Evolutionary conservation across 495 filamentous ascomycete genomes (phyloP), one percentile per base, ranked within the genome.

Genomic region (Podospora conica): DNA sequence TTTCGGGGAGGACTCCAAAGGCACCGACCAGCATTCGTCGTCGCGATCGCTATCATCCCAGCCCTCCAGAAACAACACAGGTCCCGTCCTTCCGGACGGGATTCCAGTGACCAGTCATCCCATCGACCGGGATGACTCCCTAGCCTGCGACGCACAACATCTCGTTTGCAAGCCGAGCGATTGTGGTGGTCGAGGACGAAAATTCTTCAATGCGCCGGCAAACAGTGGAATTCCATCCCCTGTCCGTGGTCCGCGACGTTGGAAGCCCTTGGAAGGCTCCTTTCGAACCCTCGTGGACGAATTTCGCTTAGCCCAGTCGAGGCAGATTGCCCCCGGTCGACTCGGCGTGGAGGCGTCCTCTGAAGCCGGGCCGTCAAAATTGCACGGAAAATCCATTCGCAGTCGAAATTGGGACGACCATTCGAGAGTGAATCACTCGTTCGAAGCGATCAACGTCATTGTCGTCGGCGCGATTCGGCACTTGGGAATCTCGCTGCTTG

Each of bases 291-390:
- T 69, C 64, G 60, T 57, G 60, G 18, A 66, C 66, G 67, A 73
- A 75, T 75, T 62, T 75, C 74, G 74, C 74, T 75, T 75, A 75
- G 66, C 66, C 40, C 59, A 29, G 62, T 24, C 64, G 53, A 58
- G 65, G 63, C 53, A 68, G 60, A 71, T 71, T 71, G 66, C 60
- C 61, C 55, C 59, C 33, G 58, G 69, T 61, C 56, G 25, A 58
- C 55, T 28, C 66, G 66, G 68, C 61, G 59, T 67, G 65, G 69
- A 66, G 65, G 63, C 66, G 70, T 31, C 64, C 66, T 61, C 56
- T 63, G 60, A 70, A 71, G 63, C 68, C 67, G 71, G 73, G 66
- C 70, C 60, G 57, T 66, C 66, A 73, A 71, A 67, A 67, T 71
- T 71, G 27, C 62, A 33, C 58, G 25, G 20, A 58, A 64, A 66